A percentile compares a stretch with the other conserved stretches of the same genome.
Conservation (phyloP, 2,329 filamentous ascomycete genomes). For the Aspergillus hortae region DNA sequence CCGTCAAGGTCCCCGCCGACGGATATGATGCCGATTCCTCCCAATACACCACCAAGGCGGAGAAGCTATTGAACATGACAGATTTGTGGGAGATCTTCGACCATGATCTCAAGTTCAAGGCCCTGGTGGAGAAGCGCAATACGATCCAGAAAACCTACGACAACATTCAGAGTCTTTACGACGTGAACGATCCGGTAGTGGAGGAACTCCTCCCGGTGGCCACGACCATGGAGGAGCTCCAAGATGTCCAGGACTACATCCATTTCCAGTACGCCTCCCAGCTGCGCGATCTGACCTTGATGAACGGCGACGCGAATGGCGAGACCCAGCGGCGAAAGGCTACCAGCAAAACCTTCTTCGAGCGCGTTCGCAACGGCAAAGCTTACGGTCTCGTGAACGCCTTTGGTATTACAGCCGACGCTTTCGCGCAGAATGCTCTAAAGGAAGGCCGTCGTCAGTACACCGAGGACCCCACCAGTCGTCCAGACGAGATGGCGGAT, state of each 20-base stretch:
- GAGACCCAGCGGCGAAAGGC: constrained; percentile 76
- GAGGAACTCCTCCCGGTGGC: constrained; percentile 78
- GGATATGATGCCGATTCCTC: constrained; percentile 66
- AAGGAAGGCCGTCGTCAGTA: constrained; percentile 74
- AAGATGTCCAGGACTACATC: constrained; percentile 93
- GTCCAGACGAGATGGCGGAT: constrained; percentile 85
- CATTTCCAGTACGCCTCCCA: constrained; percentile 88
- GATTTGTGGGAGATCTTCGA: constrained; percentile 96
- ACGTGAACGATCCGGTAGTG: constrained; percentile 69
- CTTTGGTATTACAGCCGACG: constrained; percentile 85
- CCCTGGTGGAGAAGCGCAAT: constrained; percentile 86
- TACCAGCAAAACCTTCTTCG: constrained; percentile 75
- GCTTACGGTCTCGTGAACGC: constrained; percentile 80
- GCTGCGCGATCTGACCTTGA: constrained; percentile 72
- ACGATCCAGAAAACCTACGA: constrained; percentile 76
- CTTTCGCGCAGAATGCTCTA: constrained; percentile 81
- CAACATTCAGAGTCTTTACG: constrained; percentile 64
- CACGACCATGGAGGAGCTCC: constrained; percentile 87
- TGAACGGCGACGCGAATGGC: constrained; percentile 56
- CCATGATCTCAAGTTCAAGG: constrained; percentile 90
- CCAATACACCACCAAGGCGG: constrained; percentile 70
- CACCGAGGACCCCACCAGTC: constrained; percentile 76
- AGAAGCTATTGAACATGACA: constrained; percentile 86
- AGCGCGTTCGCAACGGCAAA: constrained; percentile 76
- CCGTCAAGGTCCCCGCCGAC: constrained; percentile 64